Base-by-base conservation (phyloP, 768 basidiomycete genomes). In the Dentipellis sp. region DNA sequence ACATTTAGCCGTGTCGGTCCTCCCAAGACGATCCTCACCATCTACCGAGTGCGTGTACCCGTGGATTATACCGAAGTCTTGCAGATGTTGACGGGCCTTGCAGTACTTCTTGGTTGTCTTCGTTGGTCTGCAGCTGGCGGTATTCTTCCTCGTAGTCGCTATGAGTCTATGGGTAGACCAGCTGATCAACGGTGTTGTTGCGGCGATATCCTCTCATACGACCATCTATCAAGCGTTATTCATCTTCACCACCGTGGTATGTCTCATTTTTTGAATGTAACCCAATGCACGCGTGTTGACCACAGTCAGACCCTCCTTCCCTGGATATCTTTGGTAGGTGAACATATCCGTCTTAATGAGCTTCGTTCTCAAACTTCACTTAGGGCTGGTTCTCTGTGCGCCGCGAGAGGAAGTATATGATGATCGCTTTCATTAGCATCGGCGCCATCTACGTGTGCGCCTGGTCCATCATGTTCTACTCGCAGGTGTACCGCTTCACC, bases 91-190 rank as follows among this genome's bases (percentile, higher is more conserved):
- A 36, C 12, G 21, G 23, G 2, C 19, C 1, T 0, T 29, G n/a
- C 52, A 82, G 81, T 75, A 75, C 63, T 80, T 82, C 66, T 72
- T 82, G 67, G 76, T 78, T 1, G 67, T 82, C 10, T 72, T 77
- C 36, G 79, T 78, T 21, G 76, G 74, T 59, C 69, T 83, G 1
- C 81, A 83, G 59, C 65, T 85, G 10, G 77, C 77, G 52, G 70
- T 74, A 2, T 83, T 81, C 65, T 71, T 79, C 48, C 69, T 82
- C 17, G 60, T 78, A 5, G 71, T 75, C 1, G 73, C 75, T 6
- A 76, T 77, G 66, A 74, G 74, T 35, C 74, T 84, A 7, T 84
- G 83, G 82, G 66, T 78, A 36, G 78, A 81, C 62, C 72, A 80
- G 51, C 71, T 84, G 23, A 56, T 75, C 35, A 74, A 75, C 52